Evolutionary conservation across 2,329 filamentous ascomycete species (phyloP).

Genomic region (Diaporthe sp.): DNA sequence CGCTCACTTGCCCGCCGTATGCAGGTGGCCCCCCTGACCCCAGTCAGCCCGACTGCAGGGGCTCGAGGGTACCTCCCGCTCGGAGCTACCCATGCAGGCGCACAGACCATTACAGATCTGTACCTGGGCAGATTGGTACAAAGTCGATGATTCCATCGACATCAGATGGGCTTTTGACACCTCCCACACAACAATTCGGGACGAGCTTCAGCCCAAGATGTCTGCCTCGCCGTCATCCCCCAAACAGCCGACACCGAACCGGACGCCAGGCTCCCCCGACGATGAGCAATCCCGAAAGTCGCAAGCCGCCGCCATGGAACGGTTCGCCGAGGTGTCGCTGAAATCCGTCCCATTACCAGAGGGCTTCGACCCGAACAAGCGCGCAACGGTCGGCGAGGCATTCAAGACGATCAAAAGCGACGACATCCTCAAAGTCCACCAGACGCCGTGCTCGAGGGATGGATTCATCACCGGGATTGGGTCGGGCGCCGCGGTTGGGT

Average conservation of each 20-base stretch:
- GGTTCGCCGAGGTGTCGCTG: slow-evolving; percentile 42
- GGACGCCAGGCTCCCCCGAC: neutral
- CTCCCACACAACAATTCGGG: neutral
- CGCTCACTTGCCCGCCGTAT: slow-evolving; percentile 17
- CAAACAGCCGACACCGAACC: slow-evolving; percentile 4
- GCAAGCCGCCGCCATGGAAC: slow-evolving; percentile 40
- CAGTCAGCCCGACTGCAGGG: slow-evolving; percentile 14
- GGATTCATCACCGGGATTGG: slow-evolving; percentile 87
- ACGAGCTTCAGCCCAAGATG: slow-evolving; percentile 28
- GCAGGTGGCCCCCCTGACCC: slow-evolving; percentile 3
- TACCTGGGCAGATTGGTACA: slow-evolving; percentile 9
- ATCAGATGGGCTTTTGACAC: neutral
- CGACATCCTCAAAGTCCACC: slow-evolving; percentile 81
- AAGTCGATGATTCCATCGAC: slow-evolving; percentile 26
- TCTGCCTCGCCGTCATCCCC: slow-evolving; percentile 21
- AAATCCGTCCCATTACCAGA: slow-evolving; percentile 41
- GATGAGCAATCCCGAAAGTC: slow-evolving; percentile 20
- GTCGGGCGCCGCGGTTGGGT: slow-evolving; percentile 81
- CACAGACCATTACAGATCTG: slow-evolving; percentile 38
- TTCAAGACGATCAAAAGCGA: slow-evolving; percentile 76
- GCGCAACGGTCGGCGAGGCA: slow-evolving; percentile 68
- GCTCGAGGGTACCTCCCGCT: neutral
- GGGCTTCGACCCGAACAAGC: slow-evolving; percentile 40
- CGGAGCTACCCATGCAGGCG: slow-evolving; percentile 36
- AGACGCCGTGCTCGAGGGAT: slow-evolving; percentile 86